Evolutionary conservation across 2,329 filamentous ascomycete genomes (phyloP).

Genomic region (Fusarium denticulatum): DNA sequence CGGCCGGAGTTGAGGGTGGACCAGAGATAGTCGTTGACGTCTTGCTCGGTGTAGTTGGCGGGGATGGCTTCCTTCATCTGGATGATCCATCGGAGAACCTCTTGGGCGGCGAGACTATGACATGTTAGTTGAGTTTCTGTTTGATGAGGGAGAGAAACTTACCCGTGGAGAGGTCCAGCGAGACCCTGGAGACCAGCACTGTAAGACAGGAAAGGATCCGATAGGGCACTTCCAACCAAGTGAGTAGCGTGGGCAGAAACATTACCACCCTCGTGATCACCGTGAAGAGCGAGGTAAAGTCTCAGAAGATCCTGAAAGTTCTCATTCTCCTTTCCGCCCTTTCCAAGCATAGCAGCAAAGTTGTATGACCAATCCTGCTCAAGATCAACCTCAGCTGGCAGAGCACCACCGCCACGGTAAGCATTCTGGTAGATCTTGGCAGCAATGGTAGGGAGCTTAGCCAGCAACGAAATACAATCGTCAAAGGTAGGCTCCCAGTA

Average conservation of each 20-base stretch:
- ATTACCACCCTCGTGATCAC: slow-evolving; percentile 98
- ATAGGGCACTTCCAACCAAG: slow-evolving; percentile 91
- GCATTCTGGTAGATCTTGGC: slow-evolving; percentile 98
- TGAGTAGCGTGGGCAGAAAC: slow-evolving; percentile 96
- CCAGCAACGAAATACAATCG: slow-evolving; percentile 90
- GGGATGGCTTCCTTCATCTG: slow-evolving; percentile 95
- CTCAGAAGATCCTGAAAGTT: slow-evolving; percentile 95
- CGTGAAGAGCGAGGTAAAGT: slow-evolving; percentile 94
- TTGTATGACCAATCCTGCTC: slow-evolving; percentile 98
- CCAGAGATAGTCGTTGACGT: slow-evolving; percentile 93
- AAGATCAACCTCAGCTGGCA: slow-evolving; percentile 80
- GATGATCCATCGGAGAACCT: slow-evolving; percentile 95
- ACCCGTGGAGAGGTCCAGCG: slow-evolving; percentile 78
- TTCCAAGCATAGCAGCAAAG: slow-evolving; percentile 95
- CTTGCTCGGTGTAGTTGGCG: slow-evolving; percentile 77
- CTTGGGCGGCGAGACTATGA: slow-evolving; percentile 84
- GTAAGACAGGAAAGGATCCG: slow-evolving; percentile 95
- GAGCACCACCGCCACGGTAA: slow-evolving; percentile 77
- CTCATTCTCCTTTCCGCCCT: slow-evolving; percentile 86
- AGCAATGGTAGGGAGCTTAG: slow-evolving; percentile 95
- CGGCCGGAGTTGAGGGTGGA: slow-evolving; percentile 90
- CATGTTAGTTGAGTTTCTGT: neutral
- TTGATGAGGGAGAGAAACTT: slow-evolving; percentile 34
- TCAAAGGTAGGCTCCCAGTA: slow-evolving; percentile 99
- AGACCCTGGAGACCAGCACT: slow-evolving; percentile 95